A percentile compares a stretch with the other conserved stretches of the same genome.
These are phyloP conservation scores for Citrullus colocynthis DNA, from an alignment of 306 rosid species.

Conservation along the genomic window DNA sequence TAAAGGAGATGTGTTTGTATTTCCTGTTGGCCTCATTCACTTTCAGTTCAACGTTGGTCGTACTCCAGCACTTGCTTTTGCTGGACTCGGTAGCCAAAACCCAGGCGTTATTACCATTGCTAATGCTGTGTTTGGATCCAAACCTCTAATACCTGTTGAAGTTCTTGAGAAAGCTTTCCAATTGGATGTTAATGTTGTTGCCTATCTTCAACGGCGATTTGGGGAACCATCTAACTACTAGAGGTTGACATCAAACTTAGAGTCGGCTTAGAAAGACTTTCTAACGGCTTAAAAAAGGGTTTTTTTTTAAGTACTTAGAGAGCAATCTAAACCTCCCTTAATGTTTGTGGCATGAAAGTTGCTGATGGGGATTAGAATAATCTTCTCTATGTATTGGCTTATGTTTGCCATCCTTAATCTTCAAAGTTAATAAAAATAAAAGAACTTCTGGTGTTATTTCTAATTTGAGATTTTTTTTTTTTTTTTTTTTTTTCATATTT, in stretches of 20 bases:
- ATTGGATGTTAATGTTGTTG: not conserved
- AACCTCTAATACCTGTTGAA: not conserved
- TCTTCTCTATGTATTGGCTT: too few species aligned
- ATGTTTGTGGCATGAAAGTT: too few species aligned
- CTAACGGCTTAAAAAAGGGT: too few species aligned
- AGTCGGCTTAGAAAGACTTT: too few species aligned
- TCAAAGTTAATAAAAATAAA: too few species aligned
- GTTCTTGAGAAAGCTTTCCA: slow-evolving; percentile 12
- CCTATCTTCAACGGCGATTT: not conserved
- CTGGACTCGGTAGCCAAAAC: slow-evolving; percentile 12
- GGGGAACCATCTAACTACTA: not conserved
- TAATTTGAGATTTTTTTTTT: too few species aligned
- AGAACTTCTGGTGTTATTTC: too few species aligned
- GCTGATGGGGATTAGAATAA: too few species aligned
- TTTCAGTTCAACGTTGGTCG: not conserved
- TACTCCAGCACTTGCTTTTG: slow-evolving; percentile 2
- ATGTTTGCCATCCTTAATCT: too few species aligned
- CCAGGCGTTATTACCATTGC: slow-evolving; percentile 2
- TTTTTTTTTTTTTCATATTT: too few species aligned
- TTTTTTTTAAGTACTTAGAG: too few species aligned
- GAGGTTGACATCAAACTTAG: not conserved
- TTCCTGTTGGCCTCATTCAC: slow-evolving; percentile 13
- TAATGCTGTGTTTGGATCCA: slow-evolving; percentile 1
- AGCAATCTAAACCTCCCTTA: too few species aligned
- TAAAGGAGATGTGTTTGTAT: slow-evolving; percentile 10